Base-by-base conservation (phyloP, 257 asterid species). In the Solanum neorickii region DNA sequence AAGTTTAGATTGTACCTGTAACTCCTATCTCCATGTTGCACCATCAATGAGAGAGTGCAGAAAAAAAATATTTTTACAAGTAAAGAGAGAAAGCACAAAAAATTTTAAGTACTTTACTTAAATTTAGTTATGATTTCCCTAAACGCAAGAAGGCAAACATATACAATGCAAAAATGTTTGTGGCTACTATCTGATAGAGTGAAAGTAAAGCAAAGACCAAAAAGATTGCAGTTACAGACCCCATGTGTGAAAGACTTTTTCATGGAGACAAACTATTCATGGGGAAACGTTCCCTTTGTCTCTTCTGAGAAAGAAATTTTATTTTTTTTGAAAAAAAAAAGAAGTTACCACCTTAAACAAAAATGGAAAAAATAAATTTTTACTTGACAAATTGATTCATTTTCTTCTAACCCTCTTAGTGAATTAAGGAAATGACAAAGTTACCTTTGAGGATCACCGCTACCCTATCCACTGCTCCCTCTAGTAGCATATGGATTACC, bases 361-460 rank as follows among this genome's bases (percentile, higher is more conserved):
- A 12, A 12, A 27, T 68, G 39, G 5, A 13, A 68, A 6, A 68
- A 68, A 68, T 11, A 5, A 27, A 68, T 6, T 25, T 68, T 5
- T 37, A 25, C 37, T 68, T 27, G 74, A 68, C 39, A 68, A 25
- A 12, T 27, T 68, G n/a, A 62, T 62, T n/a, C 60, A 52, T 66
- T 25, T 25, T 65, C 29, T 66, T 25, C 33, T 12, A 66, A 12
- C 37, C 74, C 37, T 27, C 13, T 18, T 6, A 25, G 29, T 23
- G 31, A 62, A 62, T 66, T 25, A 25, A 27, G 73, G 31, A 66
- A 25, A 12, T 13, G 37, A 66, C 37, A 27, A 80, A 18, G 86
- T 91, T 92, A 94, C 93, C 98, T 93, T 90, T 92, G 93, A 59
- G 93, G 96, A 86, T 94, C 95, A 75, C 90, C 91, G 88, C 88